Conservation (phyloP, 192 early-diverging fungal species). For the Linnemannia zychae region DNA sequence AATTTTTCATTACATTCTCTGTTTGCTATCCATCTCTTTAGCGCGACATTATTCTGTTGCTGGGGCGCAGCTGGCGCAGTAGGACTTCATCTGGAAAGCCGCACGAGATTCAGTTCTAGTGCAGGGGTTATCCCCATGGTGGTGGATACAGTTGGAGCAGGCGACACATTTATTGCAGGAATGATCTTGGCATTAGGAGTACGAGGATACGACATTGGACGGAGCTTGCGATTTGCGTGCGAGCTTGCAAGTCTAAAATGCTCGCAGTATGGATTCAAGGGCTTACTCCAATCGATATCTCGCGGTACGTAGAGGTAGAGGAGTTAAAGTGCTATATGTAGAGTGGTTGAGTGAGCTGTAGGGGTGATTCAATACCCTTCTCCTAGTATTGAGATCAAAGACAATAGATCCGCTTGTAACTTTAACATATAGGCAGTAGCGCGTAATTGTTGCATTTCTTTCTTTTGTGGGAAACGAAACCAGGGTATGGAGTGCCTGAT, state of each 20-base stretch:
- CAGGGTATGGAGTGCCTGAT: too few species aligned
- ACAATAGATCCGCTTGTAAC: background rate
- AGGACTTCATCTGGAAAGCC: constrained; percentile 53
- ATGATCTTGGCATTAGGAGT: constrained; percentile 60
- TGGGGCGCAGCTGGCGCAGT: constrained; percentile 73
- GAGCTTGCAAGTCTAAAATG: constrained; percentile 64
- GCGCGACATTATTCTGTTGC: constrained; percentile 73
- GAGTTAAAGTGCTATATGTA: background rate
- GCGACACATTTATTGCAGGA: constrained; percentile 70
- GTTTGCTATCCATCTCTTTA: constrained; percentile 32
- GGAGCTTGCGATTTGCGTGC: constrained; percentile 59
- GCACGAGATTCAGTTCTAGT: constrained; percentile 40
- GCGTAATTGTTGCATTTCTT: too few species aligned
- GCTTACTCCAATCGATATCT: constrained; percentile 33
- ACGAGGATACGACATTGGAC: constrained; percentile 46
- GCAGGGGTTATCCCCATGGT: constrained; percentile 49
- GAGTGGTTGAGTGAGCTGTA: background rate
- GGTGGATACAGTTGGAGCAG: constrained; percentile 67
- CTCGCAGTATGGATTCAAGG: constrained; percentile 62
- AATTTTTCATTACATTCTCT: background rate
- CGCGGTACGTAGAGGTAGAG: background rate
- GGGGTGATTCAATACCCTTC: background rate
- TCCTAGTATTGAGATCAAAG: background rate
- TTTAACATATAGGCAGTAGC: background rate
- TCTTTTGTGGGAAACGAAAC: too few species aligned